Conservation (phyloP, 176 grass and related monocot species). For the Eleusine coracana region DNA sequence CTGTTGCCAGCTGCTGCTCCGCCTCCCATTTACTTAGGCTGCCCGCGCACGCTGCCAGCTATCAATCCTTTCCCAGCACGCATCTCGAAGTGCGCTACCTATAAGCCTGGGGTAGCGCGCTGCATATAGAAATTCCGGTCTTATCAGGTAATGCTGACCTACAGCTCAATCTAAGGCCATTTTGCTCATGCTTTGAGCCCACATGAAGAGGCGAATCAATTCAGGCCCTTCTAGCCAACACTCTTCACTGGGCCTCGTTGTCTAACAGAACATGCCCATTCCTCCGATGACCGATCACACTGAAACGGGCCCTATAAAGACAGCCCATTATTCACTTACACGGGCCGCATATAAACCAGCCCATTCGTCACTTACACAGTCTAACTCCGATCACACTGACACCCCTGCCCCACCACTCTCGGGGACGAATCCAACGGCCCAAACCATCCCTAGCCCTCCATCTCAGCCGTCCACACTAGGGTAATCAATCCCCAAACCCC, state of each 20-base stretch:
- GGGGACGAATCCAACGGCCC: constrained; percentile 27
- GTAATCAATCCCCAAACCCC: neutral
- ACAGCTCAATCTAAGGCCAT: too few relatives aligned
- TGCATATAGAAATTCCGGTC: too few relatives aligned
- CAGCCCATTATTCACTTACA: neutral
- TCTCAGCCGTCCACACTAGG: constrained; percentile 50
- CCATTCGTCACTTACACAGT: neutral
- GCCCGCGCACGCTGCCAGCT: too few relatives aligned
- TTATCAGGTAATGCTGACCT: too few relatives aligned
- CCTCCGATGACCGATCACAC: neutral
- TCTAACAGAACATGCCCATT: neutral
- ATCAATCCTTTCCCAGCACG: too few relatives aligned
- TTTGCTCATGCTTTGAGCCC: neutral
- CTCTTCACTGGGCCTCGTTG: neutral
- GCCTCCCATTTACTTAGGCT: too few relatives aligned
- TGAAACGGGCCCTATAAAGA: neutral
- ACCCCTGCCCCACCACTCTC: neutral
- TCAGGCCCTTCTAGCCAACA: neutral
- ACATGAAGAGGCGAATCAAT: neutral
- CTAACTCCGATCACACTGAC: neutral
- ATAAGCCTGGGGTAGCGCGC: too few relatives aligned
- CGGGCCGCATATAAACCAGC: too few relatives aligned
- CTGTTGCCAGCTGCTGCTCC: too few relatives aligned
- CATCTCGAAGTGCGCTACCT: too few relatives aligned
- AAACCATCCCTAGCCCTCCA: neutral